Conservation (phyloP, 371 early-diverging fungal genomes). For the Rhizopus microsporus region DNA sequence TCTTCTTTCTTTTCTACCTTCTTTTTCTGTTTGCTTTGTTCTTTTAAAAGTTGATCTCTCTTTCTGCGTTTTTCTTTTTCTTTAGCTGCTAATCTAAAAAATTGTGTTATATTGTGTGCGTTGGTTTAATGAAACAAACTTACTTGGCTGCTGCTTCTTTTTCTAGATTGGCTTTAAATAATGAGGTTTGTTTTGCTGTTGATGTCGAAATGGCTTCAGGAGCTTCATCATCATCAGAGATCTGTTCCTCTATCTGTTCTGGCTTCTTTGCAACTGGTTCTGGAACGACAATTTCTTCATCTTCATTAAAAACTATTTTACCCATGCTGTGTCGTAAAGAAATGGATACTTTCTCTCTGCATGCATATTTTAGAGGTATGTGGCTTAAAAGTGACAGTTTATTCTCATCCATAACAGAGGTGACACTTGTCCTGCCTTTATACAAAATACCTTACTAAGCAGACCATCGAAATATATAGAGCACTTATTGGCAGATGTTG, state of each 20-base stretch:
- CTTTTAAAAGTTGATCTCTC: conserved; percentile 44
- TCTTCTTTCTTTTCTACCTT: conserved; percentile 13
- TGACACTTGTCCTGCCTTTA: not conserved
- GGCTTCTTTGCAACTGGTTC: conserved; percentile 18
- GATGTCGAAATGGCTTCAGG: conserved; percentile 49
- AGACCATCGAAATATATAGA: too few species aligned
- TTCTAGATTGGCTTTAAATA: conserved; percentile 29
- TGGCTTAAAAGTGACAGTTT: conserved; percentile 4
- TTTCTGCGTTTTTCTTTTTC: conserved; percentile 51
- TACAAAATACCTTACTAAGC: too few species aligned
- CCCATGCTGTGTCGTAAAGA: conserved; percentile 21
- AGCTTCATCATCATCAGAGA: conserved; percentile 46
- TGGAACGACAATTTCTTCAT: conserved; percentile 32
- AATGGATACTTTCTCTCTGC: not conserved
- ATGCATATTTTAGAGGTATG: not conserved
- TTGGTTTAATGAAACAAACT: conserved; percentile 6
- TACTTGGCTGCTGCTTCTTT: conserved; percentile 48
- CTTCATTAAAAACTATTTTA: conserved; percentile 44
- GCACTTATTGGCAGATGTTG: too few species aligned
- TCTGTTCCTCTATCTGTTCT: too few species aligned
- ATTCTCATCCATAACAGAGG: not conserved
- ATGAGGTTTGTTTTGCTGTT: conserved; percentile 29
- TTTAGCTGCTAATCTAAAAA: conserved; percentile 26
- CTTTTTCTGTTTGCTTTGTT: conserved; percentile 31
- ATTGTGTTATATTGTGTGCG: not conserved